These are phyloP conservation scores for Aspergillus piperis DNA, from an alignment of 2,329 filamentous ascomycete species.

Conservation along the genomic window DNA sequence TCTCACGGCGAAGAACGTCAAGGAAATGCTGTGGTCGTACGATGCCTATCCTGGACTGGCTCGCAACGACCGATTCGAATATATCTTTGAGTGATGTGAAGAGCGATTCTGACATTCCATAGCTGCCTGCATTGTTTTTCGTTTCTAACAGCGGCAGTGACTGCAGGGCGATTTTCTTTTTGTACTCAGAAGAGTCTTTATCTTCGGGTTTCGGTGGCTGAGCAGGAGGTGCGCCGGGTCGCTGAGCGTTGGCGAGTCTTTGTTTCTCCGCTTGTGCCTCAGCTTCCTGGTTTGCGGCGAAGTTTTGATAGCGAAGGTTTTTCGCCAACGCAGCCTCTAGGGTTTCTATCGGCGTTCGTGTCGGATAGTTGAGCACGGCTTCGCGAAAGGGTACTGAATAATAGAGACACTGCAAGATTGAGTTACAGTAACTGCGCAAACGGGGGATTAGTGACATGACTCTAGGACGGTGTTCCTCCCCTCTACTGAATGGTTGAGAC, in stretches of 20 bases:
- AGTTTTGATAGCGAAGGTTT: constrained; percentile 61
- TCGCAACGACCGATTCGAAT: constrained; percentile 84
- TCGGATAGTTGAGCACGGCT: constrained; percentile 88
- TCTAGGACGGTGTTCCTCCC: not conserved
- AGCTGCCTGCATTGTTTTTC: constrained; percentile 74
- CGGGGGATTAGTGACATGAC: constrained; percentile 8
- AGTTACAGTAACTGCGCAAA: constrained; percentile 84
- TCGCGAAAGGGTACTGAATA: constrained; percentile 93
- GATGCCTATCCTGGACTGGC: constrained; percentile 79
- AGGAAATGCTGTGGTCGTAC: constrained; percentile 90
- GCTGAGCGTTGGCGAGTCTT: constrained; percentile 43
- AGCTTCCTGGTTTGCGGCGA: constrained; percentile 56
- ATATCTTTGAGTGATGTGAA: constrained; percentile 96
- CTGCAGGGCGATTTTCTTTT: constrained; percentile 92
- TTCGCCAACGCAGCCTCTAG: constrained; percentile 58
- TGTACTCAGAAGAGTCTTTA: constrained; percentile 94
- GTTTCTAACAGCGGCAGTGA: constrained; percentile 85
- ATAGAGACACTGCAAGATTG: constrained; percentile 94
- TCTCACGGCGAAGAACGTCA: constrained; percentile 88
- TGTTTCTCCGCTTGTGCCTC: constrained; percentile 50
- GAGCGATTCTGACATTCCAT: constrained; percentile 91
- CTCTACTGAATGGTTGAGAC: not conserved
- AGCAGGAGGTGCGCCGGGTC: constrained; percentile 54
- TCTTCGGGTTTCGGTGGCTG: constrained; percentile 75
- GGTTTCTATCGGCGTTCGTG: constrained; percentile 67